A percentile compares a stretch with the other conserved stretches of the same genome.
phyloP scores from a whole-genome alignment of 2,329 filamentous ascomycete species.

The Trichoderma gracile region DNA sequence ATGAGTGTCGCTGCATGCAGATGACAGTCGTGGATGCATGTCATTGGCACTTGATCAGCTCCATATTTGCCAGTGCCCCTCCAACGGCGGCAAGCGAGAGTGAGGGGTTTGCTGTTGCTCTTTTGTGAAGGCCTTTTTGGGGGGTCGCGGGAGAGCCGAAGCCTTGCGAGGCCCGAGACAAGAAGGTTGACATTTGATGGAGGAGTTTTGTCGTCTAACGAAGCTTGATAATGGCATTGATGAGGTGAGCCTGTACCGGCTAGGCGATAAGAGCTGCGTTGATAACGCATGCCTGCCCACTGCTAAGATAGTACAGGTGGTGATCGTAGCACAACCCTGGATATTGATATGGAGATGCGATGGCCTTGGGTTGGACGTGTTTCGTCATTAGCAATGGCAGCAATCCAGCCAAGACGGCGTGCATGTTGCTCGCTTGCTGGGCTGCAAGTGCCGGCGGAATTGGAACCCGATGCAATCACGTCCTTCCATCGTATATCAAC shows the following conservation, averaged over 20 bases:
- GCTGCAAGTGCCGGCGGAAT: constrained; percentile 13
- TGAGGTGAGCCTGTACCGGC: neutral
- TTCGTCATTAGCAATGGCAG: neutral
- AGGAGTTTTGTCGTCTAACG: constrained; percentile 14
- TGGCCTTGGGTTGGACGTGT: too few species aligned
- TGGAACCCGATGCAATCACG: neutral
- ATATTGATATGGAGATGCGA: neutral
- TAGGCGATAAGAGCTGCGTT: constrained; percentile 10
- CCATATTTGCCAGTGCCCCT: constrained; percentile 22
- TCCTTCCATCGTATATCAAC: neutral
- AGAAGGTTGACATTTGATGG: neutral
- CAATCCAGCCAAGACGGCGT: constrained; percentile 1
- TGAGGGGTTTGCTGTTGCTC: constrained; percentile 22
- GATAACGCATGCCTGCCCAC: constrained; percentile 4
- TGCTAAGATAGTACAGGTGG: neutral
- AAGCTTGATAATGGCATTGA: constrained; percentile 12
- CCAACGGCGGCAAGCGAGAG: constrained; percentile 22
- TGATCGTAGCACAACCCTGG: neutral
- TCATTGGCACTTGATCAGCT: constrained; percentile 26
- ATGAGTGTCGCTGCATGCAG: constrained; percentile 26
- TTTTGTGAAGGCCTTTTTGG: neutral
- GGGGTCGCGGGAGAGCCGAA: neutral
- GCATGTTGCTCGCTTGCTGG: neutral
- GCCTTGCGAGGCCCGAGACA: neutral
- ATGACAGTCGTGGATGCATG: constrained; percentile 26